Base-by-base conservation (phyloP, 345 rosid genomes). In the Noccaea caerulescens region DNA sequence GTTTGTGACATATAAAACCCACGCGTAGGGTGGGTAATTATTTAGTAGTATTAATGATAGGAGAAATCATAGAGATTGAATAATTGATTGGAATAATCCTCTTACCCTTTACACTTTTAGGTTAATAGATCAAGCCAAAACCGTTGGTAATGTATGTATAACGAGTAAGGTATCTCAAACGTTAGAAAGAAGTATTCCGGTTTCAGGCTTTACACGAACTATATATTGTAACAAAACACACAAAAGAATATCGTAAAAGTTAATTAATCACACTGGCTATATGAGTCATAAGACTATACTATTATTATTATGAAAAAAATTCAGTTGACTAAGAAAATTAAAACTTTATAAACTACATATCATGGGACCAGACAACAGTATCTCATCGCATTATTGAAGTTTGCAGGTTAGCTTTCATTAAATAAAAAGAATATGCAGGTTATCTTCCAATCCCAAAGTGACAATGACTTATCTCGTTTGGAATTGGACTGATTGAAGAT, bases 351-450 rank as follows among this genome's bases (percentile, higher is more conserved):
- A 61, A 49, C 1, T 42, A 27, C 30, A 27, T 27, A 12, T 39
- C 30, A 16, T 62, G 66, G 66, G 72, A 72, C 72, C 37, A 47
- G 10, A 18, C 37, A 65, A 49, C 53, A 73, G 23, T 53, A 58
- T 42, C 59, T 39, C 61, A 66, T 32, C 41, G 30, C 62, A 74
- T 74, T 74, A 74, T 74, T 67, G 68, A 61, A 43, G 68, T 74
- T 62, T 20, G 23, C 23, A 20, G 47, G 67, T 73, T 73, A 20
- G 72, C 52, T 57, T 39, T 41, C 76, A 57, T 57, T 65, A 33
- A 38, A 50, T 41, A 33, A 10, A 39, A 39, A 30, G 18, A 64
- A 50, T 41, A 46, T 73, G 58, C 16, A 16, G 43, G 45, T 18
- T 58, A 73, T 49, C 60, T 66, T 39, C 67, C 60, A 66, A 39